A percentile compares a stretch with the other conserved stretches of the same genome.
These are phyloP conservation scores for Phytomonas sp. DNA, from an alignment of 208 protist genomes.

Conservation along the genomic window DNA sequence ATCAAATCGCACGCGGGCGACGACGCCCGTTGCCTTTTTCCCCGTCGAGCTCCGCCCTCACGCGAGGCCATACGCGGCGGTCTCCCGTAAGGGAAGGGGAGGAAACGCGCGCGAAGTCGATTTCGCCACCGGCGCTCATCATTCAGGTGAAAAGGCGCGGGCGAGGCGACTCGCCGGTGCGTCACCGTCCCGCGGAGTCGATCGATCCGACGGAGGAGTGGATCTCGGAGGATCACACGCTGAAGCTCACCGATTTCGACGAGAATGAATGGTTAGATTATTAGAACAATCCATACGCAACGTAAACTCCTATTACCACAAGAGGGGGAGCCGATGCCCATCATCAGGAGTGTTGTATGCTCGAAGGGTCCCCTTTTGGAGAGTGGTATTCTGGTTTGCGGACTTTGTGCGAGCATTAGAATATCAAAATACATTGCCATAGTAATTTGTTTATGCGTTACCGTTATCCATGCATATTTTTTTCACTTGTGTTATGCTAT, in stretches of 20 bases:
- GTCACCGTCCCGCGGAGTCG: too few relatives aligned
- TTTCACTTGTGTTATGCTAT: not conserved
- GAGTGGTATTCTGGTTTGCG: not conserved
- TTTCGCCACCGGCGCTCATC: not conserved
- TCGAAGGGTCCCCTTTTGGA: not conserved
- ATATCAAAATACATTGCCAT: not conserved
- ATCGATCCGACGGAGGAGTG: not conserved
- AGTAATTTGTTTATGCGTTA: not conserved
- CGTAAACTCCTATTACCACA: too few relatives aligned
- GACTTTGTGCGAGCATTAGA: not conserved
- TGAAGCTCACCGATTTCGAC: constrained; percentile 38
- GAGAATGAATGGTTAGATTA: constrained; percentile 36
- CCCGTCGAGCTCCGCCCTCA: too few relatives aligned
- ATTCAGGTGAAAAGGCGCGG: not conserved
- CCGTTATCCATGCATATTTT: not conserved
- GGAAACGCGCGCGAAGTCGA: not conserved
- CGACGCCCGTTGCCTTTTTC: too few relatives aligned
- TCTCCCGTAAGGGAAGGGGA: not conserved
- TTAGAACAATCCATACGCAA: too few relatives aligned
- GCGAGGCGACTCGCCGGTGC: not conserved
- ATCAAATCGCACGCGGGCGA: constrained; percentile 10
- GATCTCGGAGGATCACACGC: constrained; percentile 3
- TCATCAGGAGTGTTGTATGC: not conserved
- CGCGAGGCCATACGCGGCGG: too few relatives aligned
- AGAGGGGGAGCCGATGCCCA: too few relatives aligned